These are phyloP conservation scores for Balansia obtecta DNA, from an alignment of 2,329 filamentous ascomycete genomes.

Conservation along the genomic window DNA sequence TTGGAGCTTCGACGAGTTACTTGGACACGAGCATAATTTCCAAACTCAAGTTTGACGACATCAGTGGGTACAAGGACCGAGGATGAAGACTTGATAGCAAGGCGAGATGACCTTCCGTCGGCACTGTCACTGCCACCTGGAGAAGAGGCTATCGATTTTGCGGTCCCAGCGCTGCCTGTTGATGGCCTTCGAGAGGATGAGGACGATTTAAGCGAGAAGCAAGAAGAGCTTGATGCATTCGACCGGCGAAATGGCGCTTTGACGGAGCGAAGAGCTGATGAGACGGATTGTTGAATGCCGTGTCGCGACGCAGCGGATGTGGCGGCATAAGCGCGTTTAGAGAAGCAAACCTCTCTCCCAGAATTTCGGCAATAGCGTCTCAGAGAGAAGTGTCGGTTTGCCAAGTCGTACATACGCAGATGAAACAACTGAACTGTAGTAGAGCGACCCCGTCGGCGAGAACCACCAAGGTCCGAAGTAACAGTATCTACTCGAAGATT, in stretches of 20 bases:
- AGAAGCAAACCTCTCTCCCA: conserved; percentile 83
- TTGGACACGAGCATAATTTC: conserved; percentile 90
- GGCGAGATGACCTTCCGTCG: neutral
- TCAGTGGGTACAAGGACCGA: conserved; percentile 48
- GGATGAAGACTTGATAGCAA: conserved; percentile 12
- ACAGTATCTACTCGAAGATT: conserved; percentile 83
- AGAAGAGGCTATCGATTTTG: conserved; percentile 1
- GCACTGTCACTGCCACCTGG: neutral
- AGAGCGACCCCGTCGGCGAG: neutral
- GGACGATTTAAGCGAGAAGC: conserved; percentile 8
- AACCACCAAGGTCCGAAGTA: conserved; percentile 24
- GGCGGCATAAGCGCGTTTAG: conserved; percentile 51
- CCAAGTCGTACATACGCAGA: conserved; percentile 85
- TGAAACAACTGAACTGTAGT: conserved; percentile 73
- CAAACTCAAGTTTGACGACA: conserved; percentile 83
- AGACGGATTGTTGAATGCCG: conserved; percentile 19
- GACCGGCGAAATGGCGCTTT: conserved; percentile 21
- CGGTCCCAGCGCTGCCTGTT: conserved; percentile 11
- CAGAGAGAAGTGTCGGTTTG: conserved; percentile 76
- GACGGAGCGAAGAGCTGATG: conserved; percentile 36
- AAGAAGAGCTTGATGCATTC: conserved; percentile 6
- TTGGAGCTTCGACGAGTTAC: conserved; percentile 59
- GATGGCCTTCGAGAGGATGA: conserved; percentile 11
- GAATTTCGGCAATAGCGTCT: conserved; percentile 87
- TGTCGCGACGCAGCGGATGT: conserved; percentile 6